Conservation (phyloP, 148 eudicot species). For the Camellia sinensis region DNA sequence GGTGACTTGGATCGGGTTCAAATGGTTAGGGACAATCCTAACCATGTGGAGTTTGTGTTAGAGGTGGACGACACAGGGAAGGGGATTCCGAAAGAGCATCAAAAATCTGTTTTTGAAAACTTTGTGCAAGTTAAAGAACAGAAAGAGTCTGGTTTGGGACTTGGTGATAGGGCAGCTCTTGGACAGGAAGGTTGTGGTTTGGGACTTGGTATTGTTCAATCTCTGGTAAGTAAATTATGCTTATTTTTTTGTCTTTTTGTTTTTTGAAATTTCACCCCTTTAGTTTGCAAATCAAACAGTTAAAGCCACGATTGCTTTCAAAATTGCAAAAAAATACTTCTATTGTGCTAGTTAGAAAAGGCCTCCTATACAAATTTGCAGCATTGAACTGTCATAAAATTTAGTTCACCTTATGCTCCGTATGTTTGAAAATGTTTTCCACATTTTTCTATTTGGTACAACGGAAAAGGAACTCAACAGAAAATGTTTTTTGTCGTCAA, state of each 20-base stretch:
- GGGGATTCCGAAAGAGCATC: conserved; percentile 31
- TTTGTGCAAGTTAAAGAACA: conserved; percentile 48
- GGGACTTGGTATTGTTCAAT: conserved; percentile 52
- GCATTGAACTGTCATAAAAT: neutral
- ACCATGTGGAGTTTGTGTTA: conserved; percentile 4
- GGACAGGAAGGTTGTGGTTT: neutral
- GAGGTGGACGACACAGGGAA: conserved; percentile 11
- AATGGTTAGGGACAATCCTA: neutral
- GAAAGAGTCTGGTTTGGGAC: conserved; percentile 29
- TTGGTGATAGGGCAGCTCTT: no score
- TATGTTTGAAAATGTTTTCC: no score
- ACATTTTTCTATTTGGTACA: no score
- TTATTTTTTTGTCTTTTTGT: neutral
- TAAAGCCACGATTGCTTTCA: no score
- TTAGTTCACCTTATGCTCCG: neutral
- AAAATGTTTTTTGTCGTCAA: no score
- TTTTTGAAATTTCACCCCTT: neutral
- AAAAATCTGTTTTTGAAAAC: conserved; percentile 37
- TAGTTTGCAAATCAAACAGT: no score
- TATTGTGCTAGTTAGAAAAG: no score
- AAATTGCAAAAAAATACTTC: no score
- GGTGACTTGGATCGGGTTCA: neutral
- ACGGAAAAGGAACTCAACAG: no score
- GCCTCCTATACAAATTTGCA: neutral
- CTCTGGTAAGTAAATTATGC: conserved; percentile 29